Base-by-base conservation (phyloP, 257 asterid genomes). In the Ophiorrhiza pumila region DNA sequence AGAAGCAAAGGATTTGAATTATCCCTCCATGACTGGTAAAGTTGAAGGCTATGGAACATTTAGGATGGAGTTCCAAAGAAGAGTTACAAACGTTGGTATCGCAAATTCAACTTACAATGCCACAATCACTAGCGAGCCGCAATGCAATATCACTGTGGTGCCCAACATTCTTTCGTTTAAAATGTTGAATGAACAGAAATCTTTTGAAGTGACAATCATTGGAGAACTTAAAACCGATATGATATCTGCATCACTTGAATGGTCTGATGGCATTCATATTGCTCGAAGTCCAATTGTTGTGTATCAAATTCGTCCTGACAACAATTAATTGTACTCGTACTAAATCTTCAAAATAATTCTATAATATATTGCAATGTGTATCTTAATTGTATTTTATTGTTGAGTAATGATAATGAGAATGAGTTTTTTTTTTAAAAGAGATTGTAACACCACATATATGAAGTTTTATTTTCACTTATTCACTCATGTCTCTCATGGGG, bases 21-120 rank as follows among this genome's bases (percentile, higher is more conserved):
- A 77, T 23, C 82, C 82, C 3, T 61, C 79, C 59, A 69, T 78
- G 82, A 4, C 58, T 17, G 72, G 61, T 14, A 12, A 23, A 0
- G 35, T 62, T 9, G 22, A 4, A 0, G 37, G 29, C 50, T 22
- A 9, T 14, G 20, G 22, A 17, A 4, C 8, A 14, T 59, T 52
- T 9, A 23, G 1, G 4, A 69, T 69, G 5, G 32, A 64, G 18
- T 74, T 74, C 20, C 31, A 59, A 11, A 52, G 79, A 73, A 69
- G 57, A 17, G 73, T 65, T 7, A 53, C 78, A 5, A 74, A 65
- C 55, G 73, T 74, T 11, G 73, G 78, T 7, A 46, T 17, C 3
- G 13, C 65, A n/a, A 52, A 31, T 17, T 52, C 67, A 3, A 64
- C 65, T 4, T 74, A 74, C 73, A 74, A 53, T 7, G 78, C 72